Base-by-base conservation (phyloP, 1,139 yeast species). In the Suhomyces bolitotheri region DNA sequence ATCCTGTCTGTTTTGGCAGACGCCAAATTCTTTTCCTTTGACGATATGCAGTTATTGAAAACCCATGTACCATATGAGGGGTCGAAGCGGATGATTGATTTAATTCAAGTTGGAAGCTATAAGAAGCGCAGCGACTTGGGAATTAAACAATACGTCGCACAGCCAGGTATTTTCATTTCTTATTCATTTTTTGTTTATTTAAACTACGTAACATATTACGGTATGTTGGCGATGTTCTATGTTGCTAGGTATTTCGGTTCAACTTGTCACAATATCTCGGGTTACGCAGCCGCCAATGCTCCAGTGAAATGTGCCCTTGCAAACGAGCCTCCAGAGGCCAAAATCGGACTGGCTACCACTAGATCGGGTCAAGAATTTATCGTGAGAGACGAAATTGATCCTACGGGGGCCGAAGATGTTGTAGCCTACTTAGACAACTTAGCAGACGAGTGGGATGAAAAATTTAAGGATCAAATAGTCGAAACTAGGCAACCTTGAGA, bases 161-260 rank as follows among this genome's bases (percentile, higher is more conserved):
- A 92, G 45, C 99, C 99, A 0, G 99, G 99, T 11, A 87, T 94
- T 22, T 89, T 94, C 60, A 82, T 84, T 19, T 84, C 95, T 40
- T 82, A 82, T 44, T 83, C 95, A 2, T 87, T 86, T 51, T 80
- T 77, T 54, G 78, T 85, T 42, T 84, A 76, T 46, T 72, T 94
- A 56, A 88, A 88, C 54, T 60, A 83, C 7, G 69, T 89, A 57
- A 81, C 95, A 1, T 86, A 80, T 54, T 79, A 84, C 45, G 95
- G 95, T 7, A 92, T 92, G 97, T 56, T 89, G 44, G 45, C 80
- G 31, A 66, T 89, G 55, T 92, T 94, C 56, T 89, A 88, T 56
- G 29, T 89, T n/a, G 95, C 96, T 11, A 72, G 97, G 47, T 66
- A 73, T 46, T 57, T 80, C 25, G 98, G 97, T 1, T 83, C 95